A percentile compares a stretch with the other conserved stretches of the same genome.
phyloP scores from a whole-genome alignment of 2,329 filamentous ascomycete species.

The Fusarium praegraminearum region DNA sequence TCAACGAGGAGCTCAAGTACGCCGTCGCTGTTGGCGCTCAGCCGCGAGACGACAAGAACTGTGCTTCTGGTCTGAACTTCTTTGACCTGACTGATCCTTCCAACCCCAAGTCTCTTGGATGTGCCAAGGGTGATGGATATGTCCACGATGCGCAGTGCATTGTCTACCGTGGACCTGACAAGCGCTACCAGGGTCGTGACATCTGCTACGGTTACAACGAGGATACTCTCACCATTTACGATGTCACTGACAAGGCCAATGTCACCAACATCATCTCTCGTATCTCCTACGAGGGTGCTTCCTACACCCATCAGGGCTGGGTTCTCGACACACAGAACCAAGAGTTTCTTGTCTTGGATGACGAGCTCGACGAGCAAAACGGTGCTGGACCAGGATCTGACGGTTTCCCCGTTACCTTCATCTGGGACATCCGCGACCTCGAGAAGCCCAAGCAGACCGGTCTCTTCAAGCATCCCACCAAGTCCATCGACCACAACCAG shows the following conservation, averaged over 20 bases:
- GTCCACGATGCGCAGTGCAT: conserved; percentile 72
- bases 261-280: conserved; percentile 61
- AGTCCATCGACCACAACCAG: conserved; percentile 63
- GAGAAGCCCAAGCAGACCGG: conserved; percentile 59
- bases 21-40: conserved; percentile 59
- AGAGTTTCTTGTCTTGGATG: conserved; percentile 63
- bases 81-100: conserved; percentile 67
- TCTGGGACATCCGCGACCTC: conserved; percentile 62
- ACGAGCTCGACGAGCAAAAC: conserved; percentile 64
- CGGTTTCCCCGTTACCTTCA: conserved; percentile 62
- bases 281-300: conserved; percentile 66
- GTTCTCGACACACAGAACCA: conserved; percentile 60
- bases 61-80: conserved; percentile 66
- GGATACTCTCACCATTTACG: conserved; percentile 65
- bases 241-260: conserved; percentile 62
- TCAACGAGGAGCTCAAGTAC: conserved; percentile 61
- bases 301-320: conserved; percentile 71
- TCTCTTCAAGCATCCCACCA: conserved; percentile 55
- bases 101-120: conserved; percentile 65
- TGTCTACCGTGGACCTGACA: conserved; percentile 65
- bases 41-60: conserved; percentile 55
- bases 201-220: conserved; percentile 70
- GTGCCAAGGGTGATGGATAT: conserved; percentile 66
- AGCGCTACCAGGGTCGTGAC: conserved; percentile 60
- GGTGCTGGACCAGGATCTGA: conserved; percentile 55